Evolutionary conservation across 2,329 filamentous ascomycete species (phyloP).

Genomic region (Pseudonectria foliicola): DNA sequence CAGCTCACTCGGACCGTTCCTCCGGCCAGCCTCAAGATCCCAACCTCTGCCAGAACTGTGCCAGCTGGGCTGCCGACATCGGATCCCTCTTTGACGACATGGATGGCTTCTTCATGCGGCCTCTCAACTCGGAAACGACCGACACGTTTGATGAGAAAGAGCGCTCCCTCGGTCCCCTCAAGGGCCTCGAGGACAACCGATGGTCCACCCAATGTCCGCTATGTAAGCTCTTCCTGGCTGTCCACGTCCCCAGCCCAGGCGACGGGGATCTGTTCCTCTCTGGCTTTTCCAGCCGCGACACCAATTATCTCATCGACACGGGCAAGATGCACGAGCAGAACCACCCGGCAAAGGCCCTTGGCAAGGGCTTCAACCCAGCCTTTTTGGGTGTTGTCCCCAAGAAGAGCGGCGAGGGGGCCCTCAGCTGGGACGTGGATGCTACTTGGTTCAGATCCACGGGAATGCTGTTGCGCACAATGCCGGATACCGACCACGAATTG

Average conservation of each 20-base stretch:
- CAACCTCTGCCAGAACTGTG: constrained; percentile 24
- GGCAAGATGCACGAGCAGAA: constrained; percentile 24
- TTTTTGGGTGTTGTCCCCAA: constrained; percentile 28
- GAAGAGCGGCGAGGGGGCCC: constrained; percentile 21
- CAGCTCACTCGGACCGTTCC: constrained; percentile 26
- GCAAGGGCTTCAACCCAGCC: constrained; percentile 22
- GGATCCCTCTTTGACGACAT: constrained; percentile 26
- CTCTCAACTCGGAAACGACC: constrained; percentile 21
- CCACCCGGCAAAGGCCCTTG: constrained; percentile 22
- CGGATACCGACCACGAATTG: constrained; percentile 18
- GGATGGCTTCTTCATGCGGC: constrained; percentile 22
- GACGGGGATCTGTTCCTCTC: constrained; percentile 25
- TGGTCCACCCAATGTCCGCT: constrained; percentile 28
- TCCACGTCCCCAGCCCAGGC: constrained; percentile 25
- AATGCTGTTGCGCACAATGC: constrained; percentile 27
- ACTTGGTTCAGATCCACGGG: constrained; percentile 27
- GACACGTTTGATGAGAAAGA: constrained; percentile 27
- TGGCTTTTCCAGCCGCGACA: constrained; percentile 28
- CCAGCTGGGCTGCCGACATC: constrained; percentile 27
- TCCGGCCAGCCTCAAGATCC: constrained; percentile 21
- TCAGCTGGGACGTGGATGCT: constrained; percentile 24
- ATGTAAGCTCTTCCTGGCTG: constrained; percentile 27
- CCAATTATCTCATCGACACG: constrained; percentile 27
- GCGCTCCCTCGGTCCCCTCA: constrained; percentile 21
- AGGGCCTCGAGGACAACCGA: constrained; percentile 25